Conservation (phyloP, 768 basidiomycete genomes). For the Lactarius hengduanensis region DNA sequence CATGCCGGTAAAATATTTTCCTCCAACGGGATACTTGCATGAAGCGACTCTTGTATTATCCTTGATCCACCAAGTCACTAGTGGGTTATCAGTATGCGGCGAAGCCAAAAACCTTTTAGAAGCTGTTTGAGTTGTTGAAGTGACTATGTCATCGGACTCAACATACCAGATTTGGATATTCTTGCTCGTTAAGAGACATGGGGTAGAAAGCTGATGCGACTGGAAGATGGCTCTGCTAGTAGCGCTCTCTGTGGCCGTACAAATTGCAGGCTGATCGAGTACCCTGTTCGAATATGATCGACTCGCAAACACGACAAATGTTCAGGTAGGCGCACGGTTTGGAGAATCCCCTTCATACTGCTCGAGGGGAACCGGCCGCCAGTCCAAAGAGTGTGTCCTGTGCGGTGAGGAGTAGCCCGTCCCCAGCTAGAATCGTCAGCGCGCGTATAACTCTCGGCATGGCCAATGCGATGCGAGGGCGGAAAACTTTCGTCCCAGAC, state of each 20-base stretch:
- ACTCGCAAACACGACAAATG: too few relatives aligned
- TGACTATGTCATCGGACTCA: constrained; percentile 8
- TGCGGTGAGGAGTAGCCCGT: neutral
- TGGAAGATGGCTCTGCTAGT: constrained; percentile 20
- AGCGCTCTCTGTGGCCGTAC: constrained; percentile 17
- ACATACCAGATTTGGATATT: constrained; percentile 18
- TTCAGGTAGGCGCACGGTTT: constrained; percentile 10
- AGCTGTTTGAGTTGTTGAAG: neutral
- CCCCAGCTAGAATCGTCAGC: constrained; percentile 18
- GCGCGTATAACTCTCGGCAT: constrained; percentile 30
- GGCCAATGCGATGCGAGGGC: constrained; percentile 18
- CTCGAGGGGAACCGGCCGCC: constrained; percentile 12
- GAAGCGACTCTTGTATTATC: neutral
- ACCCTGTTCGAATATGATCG: constrained; percentile 10
- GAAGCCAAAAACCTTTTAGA: neutral
- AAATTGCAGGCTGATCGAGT: constrained; percentile 3
- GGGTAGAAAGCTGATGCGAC: constrained; percentile 19
- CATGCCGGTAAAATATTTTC: neutral
- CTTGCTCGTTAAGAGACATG: constrained; percentile 20
- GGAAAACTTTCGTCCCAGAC: constrained; percentile 19
- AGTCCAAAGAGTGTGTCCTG: constrained; percentile 17
- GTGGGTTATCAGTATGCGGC: neutral
- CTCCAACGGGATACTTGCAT: neutral
- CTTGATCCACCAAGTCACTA: neutral
- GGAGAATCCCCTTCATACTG: constrained; percentile 2